These are phyloP conservation scores for Pezicula radicicola DNA, from an alignment of 2,329 filamentous ascomycete genomes.

Conservation along the genomic window DNA sequence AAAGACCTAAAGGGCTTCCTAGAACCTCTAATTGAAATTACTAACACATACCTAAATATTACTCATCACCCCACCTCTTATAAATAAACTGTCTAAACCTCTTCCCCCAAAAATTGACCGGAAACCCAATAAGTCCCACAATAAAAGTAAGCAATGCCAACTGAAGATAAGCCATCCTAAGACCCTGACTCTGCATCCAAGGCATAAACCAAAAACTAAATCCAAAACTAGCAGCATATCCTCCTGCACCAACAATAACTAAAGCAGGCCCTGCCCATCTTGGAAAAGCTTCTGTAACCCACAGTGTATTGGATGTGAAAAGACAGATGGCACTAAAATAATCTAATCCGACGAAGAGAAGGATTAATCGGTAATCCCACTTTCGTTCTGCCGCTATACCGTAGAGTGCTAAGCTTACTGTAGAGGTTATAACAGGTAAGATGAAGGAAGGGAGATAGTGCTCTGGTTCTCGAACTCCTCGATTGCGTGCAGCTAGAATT, in stretches of 20 bases:
- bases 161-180: not conserved
- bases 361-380: conserved; percentile 1
- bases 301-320: not conserved
- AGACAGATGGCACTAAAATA: conserved; percentile 1
- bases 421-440: not conserved
- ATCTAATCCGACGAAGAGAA: not conserved
- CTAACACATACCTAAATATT: not conserved
- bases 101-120: conserved; percentile 1
- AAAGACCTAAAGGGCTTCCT: no score
- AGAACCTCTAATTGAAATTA: no score
- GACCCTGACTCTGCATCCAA: not conserved
- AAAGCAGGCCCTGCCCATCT: conserved; percentile 2
- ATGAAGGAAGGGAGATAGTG: conserved; percentile 4
- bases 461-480: conserved; percentile 1
- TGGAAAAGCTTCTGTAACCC: conserved; percentile 3
- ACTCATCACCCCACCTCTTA: not conserved
- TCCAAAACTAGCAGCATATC: not conserved
- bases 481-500: not conserved
- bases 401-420: not conserved
- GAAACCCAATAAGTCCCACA: not conserved
- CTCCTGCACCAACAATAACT: not conserved
- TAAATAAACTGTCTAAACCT: conserved; percentile 1
- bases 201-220: not conserved
- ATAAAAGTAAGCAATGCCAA: not conserved
- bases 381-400: not conserved